Evolutionary conservation across 2,329 filamentous ascomycete genomes (phyloP), one percentile per base, ranked within the genome.

Genomic region (Fusarium pseudocircinatum): DNA sequence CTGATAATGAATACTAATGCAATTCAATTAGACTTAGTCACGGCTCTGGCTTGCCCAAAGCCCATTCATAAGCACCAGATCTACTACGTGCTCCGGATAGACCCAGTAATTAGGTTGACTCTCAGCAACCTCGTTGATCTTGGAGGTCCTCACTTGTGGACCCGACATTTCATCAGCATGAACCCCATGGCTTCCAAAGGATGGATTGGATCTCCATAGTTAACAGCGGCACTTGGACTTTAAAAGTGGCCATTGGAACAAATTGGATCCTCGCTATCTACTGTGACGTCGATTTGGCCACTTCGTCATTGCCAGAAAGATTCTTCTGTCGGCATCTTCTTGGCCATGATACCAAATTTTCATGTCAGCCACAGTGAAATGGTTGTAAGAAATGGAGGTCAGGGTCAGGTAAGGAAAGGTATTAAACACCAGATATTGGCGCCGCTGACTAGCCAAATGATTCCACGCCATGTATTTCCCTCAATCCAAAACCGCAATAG

Each of bases 201-300:
- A 52, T 60, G 53, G 44, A 53, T 60, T 60, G 49, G 44, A 57
- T 64, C 65, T 69, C 67, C 65, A 72, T 69, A 37, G 50, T 39
- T 53, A 69, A 63, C 49, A 37, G 57, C 63, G 59, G 63, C 65
- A 60, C 60, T 73, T 71, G 54, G 16, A 53, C 24, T 39, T 39
- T 22, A n/a, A 39, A 53, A 53, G 34, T 39, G 50, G 34, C 20
- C 20, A n/a, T 39, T 39, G 67, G 34, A 53, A 56, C 49, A 59
- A 70, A 73, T 47, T 28, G 44, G 44, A 47, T 72, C 52, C 34
- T 72, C 37, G 46, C 53, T 66, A 54, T n/a, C 53, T 65, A 52
- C 28, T 75, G 69, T 77, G 75, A 77, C 71, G 75, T 77, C 65
- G 72, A 56, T 66, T 69, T 76, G 65, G 69, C 60, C 61, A 71